Evolutionary conservation across 169 alveolate genomes (phyloP).

Genomic region (Cryptosporidium ryanae): DNA sequence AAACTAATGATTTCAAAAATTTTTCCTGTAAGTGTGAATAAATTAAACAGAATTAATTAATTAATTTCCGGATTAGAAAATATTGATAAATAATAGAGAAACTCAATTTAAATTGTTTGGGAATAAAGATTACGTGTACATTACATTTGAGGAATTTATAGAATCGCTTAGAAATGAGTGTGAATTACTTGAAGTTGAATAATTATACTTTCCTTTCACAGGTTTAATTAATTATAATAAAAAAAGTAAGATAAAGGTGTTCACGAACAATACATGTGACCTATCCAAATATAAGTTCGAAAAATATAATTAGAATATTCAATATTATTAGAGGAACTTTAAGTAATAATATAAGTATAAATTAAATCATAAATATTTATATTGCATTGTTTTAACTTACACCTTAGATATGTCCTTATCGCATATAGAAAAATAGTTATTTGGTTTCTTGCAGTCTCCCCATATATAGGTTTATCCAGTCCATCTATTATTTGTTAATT

Average conservation of each 20-base stretch:
- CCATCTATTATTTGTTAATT: conserved; percentile 37
- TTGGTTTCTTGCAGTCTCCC: conserved; percentile 64
- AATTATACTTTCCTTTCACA: neutral
- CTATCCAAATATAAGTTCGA: conserved; percentile 67
- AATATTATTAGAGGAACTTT: conserved; percentile 63
- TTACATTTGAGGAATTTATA: conserved; percentile 24
- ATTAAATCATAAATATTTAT: neutral
- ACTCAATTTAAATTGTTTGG: neutral
- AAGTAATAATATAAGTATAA: neutral
- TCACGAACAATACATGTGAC: neutral
- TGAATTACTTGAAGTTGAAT: conserved; percentile 59
- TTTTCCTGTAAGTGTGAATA: conserved; percentile 49
- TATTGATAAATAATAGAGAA: neutral
- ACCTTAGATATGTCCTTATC: conserved; percentile 64
- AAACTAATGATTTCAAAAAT: conserved; percentile 59
- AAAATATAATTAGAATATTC: conserved; percentile 49
- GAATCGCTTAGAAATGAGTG: conserved; percentile 45
- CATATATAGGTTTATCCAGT: conserved; percentile 67
- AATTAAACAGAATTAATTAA: neutral
- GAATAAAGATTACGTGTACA: conserved; percentile 4
- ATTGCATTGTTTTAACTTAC: conserved; percentile 22
- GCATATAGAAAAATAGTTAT: conserved; percentile 68
- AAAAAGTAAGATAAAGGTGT: neutral
- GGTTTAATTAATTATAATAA: neutral
- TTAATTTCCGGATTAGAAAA: conserved; percentile 18